Base-by-base conservation (phyloP, 495 filamentous ascomycete genomes). In the Lepraria neglecta region DNA sequence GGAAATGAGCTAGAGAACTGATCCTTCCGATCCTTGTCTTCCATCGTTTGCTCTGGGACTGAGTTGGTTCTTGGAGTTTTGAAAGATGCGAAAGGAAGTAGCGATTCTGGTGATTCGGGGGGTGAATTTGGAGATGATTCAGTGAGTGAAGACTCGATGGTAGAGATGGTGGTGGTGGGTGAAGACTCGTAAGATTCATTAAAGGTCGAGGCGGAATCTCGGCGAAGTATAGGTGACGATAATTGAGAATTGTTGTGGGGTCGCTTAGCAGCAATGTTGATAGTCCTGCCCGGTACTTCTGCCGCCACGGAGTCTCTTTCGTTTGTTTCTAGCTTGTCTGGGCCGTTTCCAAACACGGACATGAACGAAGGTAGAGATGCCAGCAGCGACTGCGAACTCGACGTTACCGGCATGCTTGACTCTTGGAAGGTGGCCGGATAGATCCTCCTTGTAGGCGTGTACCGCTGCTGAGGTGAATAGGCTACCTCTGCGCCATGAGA, bases 141-240 rank as follows among this genome's bases (percentile, higher is more conserved):
- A n/a, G 91, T 90, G 30, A 90, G 80, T 19, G 88, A 88, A 10
- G 91, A 92, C 69, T 92, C 94, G 47, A 92, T 87, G 14, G 91
- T 96, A 15, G 91, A 96, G n/a, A 92, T 82, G 1, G 92, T 96
- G 3, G 91, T 97, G 19, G 94, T 97, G 0, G 94, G 94, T 21
- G 94, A 97, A 9, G 92, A 95, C 68, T 97, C 91, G 30, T 86
- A 88, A 4, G 94, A 98, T 51, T 87, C 91, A 52, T 52, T 52
- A 61, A 87, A 84, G 4, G 89, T 95, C 30, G 90, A 92, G n/a
- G 83, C 54, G 17, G 67, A 69, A 46, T 67, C 67, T 35, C 65
- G 27, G 77, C 70, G 64, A 73, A 79, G 59, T 72, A 73, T 42
- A 72, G 76, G 58, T 74, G 78, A 42, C 70, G 64, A 57, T 72